A percentile compares a stretch with the other conserved stretches of the same genome.
Evolutionary conservation across 1,284 basidiomycete genomes (phyloP).

Genomic region (Kalmanozyma brasiliensis): DNA sequence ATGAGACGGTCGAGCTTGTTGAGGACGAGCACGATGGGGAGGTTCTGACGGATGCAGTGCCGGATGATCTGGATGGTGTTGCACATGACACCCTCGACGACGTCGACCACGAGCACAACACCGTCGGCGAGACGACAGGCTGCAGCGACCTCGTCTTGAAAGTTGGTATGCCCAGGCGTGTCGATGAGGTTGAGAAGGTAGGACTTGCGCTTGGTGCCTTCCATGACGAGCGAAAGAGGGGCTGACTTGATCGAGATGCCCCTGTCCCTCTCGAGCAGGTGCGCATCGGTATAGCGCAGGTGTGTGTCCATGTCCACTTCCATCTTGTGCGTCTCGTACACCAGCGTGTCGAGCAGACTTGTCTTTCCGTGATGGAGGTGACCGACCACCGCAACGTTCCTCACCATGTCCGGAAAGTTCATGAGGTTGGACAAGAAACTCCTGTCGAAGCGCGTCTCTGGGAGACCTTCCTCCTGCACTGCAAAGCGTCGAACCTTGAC

Average conservation of each 20-base stretch:
- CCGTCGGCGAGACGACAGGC: conserved; percentile 91
- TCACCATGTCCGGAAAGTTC: conserved; percentile 90
- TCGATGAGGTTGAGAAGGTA: conserved; percentile 93
- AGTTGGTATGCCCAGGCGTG: conserved; percentile 98
- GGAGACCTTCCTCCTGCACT: conserved; percentile 71
- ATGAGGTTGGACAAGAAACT: conserved; percentile 94
- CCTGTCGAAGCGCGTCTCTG: conserved; percentile 59
- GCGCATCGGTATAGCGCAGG: conserved; percentile 93
- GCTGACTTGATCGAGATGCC: conserved; percentile 95
- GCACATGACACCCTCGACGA: conserved; percentile 65
- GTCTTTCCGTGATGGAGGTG: conserved; percentile 99
- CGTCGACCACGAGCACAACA: conserved; percentile 79
- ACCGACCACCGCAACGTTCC: conserved; percentile 73
- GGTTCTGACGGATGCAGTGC: conserved; percentile 69
- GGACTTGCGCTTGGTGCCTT: conserved; percentile 89
- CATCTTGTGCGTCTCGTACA: conserved; percentile 95
- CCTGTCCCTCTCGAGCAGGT: conserved; percentile 85
- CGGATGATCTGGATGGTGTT: conserved; percentile 59
- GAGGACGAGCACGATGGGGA: conserved; percentile 91
- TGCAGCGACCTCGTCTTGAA: conserved; percentile 90
- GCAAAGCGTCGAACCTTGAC: conserved; percentile 90
- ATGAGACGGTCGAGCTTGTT: conserved; percentile 99
- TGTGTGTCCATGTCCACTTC: conserved; percentile 68
- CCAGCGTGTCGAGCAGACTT: conserved; percentile 92
- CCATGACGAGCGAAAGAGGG: conserved; percentile 91